Evolutionary conservation across 495 filamentous ascomycete genomes (phyloP), one percentile per base, ranked within the genome.

Genomic region (Annulohypoxylon moriforme): DNA sequence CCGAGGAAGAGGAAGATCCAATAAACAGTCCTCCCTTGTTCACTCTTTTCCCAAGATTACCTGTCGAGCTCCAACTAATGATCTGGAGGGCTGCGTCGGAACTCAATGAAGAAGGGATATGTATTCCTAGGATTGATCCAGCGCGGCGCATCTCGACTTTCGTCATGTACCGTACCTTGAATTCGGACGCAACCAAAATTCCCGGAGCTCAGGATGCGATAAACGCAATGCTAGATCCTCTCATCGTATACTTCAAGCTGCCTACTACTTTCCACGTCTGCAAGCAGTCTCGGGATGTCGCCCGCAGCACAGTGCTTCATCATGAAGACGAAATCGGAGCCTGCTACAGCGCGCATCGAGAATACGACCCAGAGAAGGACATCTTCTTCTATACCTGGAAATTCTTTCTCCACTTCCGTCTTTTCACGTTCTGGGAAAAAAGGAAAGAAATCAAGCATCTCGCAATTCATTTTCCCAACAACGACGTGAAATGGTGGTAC

Each of bases 331-430:
- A 38, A 9, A 24, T 14, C 36, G 50, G 50, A 13, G 50, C 50
- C 2, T 65, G 52, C n/a, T 46, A 31, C 38, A 16, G 27, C 11
- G 25, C 50, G 3, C 38, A 7, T 25, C 52, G 60, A 18, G 14
- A 25, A 6, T 65, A 34, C 52, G 38, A 65, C 1, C 62, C 62
- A 7, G n/a, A n/a, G 5, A 57, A 24, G 20, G 62, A 65, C 25
- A 24, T 44, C 8, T 24, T 64, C 3, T 27, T 64, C 20, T 1
- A 42, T 31, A 53, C 11, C 1, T 34, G 3, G 2, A 18, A 13
- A 7, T 16, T 53, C 7, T 29, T 8, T 5, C 3, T n/a, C 1
- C 3, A 1, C 2, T 18, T 53, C 25, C 27, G 8, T 14, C 1
- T 53, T 0, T 14, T 40, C 11, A 9, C 0, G 5, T 4, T 27